phyloP scores from a whole-genome alignment of 768 basidiomycete species.

The Mycena metata region DNA sequence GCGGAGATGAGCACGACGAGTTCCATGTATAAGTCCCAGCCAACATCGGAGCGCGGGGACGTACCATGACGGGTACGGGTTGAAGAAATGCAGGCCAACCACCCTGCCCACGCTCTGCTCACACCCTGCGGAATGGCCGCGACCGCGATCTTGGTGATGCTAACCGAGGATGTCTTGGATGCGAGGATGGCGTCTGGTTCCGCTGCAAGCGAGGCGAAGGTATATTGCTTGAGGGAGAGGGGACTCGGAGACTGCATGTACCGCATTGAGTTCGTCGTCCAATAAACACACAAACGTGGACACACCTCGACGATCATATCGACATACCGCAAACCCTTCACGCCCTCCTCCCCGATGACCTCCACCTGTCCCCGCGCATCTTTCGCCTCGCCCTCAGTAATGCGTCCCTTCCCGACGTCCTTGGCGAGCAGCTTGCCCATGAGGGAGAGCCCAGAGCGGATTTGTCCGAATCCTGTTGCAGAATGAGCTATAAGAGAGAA shows the following conservation, averaged over 20 bases:
- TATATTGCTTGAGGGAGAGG: conserved; percentile 79
- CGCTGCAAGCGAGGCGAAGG: conserved; percentile 80
- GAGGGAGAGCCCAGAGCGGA: conserved; percentile 78
- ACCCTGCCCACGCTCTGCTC: conserved; percentile 75
- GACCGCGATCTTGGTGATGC: conserved; percentile 93
- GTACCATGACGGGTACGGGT: conserved; percentile 95
- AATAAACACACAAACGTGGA: conserved; percentile 43
- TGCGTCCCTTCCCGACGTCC: conserved; percentile 87
- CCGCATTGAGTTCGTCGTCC: neutral
- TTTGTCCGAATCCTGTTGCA: no score
- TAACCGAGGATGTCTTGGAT: conserved; percentile 94
- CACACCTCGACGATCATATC: conserved; percentile 95
- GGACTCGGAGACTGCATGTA: conserved; percentile 90
- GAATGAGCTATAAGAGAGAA: no score
- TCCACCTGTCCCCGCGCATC: conserved; percentile 78
- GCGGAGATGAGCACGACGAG: conserved; percentile 96
- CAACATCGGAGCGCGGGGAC: conserved; percentile 29
- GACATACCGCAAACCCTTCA: conserved; percentile 78
- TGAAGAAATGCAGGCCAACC: conserved; percentile 95
- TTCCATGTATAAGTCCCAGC: conserved; percentile 49
- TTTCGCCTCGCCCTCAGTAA: conserved; percentile 77
- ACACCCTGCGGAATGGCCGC: conserved; percentile 74
- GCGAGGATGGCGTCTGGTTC: conserved; percentile 86
- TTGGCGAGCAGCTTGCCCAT: conserved; percentile 90
- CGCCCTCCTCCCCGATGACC: conserved; percentile 63